Evolutionary conservation across 805 yeast genomes (phyloP), one percentile per base, ranked within the genome.

Genomic region (Candida vartiovaarae): DNA sequence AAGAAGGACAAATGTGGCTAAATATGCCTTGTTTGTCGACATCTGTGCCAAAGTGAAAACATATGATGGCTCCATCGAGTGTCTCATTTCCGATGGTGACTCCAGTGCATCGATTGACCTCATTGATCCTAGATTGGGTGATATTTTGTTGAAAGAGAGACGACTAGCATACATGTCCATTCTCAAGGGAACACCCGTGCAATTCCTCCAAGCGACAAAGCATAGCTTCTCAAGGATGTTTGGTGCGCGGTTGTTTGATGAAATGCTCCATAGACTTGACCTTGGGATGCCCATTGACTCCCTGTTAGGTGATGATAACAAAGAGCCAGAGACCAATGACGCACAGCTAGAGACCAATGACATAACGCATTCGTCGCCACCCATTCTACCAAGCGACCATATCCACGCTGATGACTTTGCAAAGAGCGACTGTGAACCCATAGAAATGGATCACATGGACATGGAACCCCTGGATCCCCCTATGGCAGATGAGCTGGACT

Each of bases 11-110:
- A 45, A 34, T 42, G 47, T 47, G 3, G 11, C 44, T 7, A 23
- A 40, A 8, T 10, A 43, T 6, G 56, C 40, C 4, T 23, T 53
- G 2, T 50, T 52, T 30, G 37, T 48, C 8, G 40, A 35, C 20
- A 36, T 45, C 15, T 31, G 42, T 9, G 23, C 44, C 6, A 50
- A 39, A 27, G 11, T 50, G 24, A 52, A 48, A 15, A 11, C 26
- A 9, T 50, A 38, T 23, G 27, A 35, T 10, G 28, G 30, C 11
- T 15, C 20, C 1, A n/a, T 53, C 11, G 52, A 47, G n/a, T 47
- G 51, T 3, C n/a, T 35, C 2, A 41, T 34, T 20, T 27, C 39
- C 6, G 11, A 15, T 4, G 11, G 2, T 34, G n/a, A 10, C 26
- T 9, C 10, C 34, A 15, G n/a, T 7, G 29, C 34, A 3, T 31